Evolutionary conservation across 176 grass and related monocot species (phyloP).

Genomic region (Aegilops bicornis): DNA sequence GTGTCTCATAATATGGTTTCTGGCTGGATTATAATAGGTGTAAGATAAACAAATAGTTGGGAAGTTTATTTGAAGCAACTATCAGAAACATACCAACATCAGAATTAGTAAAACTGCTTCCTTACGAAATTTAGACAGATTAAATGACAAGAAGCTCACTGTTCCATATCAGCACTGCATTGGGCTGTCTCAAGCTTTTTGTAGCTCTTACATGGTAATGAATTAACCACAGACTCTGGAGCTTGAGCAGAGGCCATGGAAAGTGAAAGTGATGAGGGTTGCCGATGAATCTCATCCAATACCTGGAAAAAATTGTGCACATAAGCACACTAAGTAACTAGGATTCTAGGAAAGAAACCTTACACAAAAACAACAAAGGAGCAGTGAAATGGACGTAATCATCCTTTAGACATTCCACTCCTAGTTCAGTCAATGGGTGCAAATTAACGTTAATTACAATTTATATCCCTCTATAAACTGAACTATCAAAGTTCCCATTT

Average conservation of each 20-base stretch:
- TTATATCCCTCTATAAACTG: background rate
- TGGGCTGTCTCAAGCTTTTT: constrained; percentile 53
- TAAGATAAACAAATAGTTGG: background rate
- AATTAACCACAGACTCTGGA: constrained; percentile 86
- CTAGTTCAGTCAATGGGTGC: background rate
- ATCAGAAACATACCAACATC: background rate
- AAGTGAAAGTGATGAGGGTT: constrained; percentile 73
- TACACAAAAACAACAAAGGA: constrained; percentile 14
- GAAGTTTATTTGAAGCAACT: background rate
- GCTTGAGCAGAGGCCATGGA: constrained; percentile 75
- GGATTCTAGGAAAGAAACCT: background rate
- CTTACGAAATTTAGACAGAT: constrained; percentile 5
- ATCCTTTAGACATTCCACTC: constrained; percentile 8
- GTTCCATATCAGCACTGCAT: constrained; percentile 78
- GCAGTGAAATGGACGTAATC: background rate
- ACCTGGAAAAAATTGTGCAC: constrained; percentile 62
- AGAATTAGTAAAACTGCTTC: constrained; percentile 7
- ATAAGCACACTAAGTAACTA: background rate
- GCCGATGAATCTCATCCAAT: constrained; percentile 95
- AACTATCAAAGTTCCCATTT: background rate
- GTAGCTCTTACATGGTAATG: constrained; percentile 86
- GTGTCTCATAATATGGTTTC: background rate
- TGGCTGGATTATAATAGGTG: background rate
- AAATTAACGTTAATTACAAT: constrained; percentile 12
- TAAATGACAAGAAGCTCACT: constrained; percentile 60